Evolutionary conservation across 1,284 basidiomycete species (phyloP).

Genomic region (Neotropicomus parvogracilis): DNA sequence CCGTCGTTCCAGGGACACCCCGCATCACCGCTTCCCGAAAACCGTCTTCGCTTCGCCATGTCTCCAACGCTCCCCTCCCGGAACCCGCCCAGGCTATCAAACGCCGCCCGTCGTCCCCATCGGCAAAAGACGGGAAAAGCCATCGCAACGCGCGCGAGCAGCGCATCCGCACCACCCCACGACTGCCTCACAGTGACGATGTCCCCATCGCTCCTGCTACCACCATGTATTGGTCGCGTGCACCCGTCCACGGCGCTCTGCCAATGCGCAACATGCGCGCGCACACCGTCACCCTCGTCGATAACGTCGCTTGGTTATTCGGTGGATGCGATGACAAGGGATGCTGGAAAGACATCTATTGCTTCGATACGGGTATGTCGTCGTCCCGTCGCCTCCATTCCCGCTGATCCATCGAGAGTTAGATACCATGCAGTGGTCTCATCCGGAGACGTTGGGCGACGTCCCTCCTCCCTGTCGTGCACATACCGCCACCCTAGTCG

Average conservation of each 20-base stretch:
- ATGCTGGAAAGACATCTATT: conserved; percentile 76
- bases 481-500: conserved; percentile 84
- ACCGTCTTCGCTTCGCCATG: conserved; percentile 29
- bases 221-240: conserved; percentile 83
- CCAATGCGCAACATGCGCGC: conserved; percentile 78
- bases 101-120: conserved; percentile 31
- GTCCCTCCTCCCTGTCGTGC: conserved; percentile 80
- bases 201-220: conserved; percentile 53
- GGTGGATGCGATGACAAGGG: conserved; percentile 84
- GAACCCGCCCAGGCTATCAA: conserved; percentile 24
- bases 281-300: conserved; percentile 81
- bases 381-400: neutral
- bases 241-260: conserved; percentile 74
- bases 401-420: neutral
- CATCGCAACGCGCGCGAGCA: conserved; percentile 21
- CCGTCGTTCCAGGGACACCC: conserved; percentile 28
- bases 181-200: conserved; percentile 55
- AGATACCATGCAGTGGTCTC: conserved; percentile 91
- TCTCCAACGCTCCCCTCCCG: conserved; percentile 18
- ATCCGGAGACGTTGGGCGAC: conserved; percentile 71
- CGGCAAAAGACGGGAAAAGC: conserved; percentile 24
- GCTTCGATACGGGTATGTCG: conserved; percentile 76
- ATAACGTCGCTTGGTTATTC: conserved; percentile 81
- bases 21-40: conserved; percentile 28
- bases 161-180: conserved; percentile 44